Evolutionary conservation across 2,329 filamentous ascomycete species (phyloP).

Genomic region (Huntiella bhutanensis): DNA sequence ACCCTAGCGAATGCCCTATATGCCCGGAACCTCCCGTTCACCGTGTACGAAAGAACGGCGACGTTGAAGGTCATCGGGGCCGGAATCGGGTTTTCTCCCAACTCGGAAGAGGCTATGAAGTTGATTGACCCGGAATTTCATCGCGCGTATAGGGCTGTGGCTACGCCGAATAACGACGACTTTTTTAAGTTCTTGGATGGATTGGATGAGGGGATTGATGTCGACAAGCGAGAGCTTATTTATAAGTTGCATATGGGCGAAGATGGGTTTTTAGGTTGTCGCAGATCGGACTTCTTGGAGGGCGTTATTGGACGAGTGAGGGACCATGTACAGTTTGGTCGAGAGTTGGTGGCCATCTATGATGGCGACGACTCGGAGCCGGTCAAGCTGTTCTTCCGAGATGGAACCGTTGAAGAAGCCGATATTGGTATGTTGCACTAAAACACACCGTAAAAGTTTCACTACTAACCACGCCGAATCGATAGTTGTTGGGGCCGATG

Average conservation of each 20-base stretch:
- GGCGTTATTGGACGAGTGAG: background rate
- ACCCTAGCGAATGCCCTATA: constrained; percentile 23
- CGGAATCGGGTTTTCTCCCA: constrained; percentile 25
- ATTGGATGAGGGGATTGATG: constrained; percentile 11
- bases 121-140: background rate
- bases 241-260: constrained; percentile 22
- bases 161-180: constrained; percentile 18
- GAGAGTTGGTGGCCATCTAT: background rate
- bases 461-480: background rate
- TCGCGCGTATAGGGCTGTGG: background rate
- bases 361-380: background rate
- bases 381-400: background rate
- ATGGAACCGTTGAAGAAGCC: background rate
- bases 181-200: constrained; percentile 25
- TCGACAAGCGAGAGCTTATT: constrained; percentile 14
- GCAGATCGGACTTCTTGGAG: constrained; percentile 23
- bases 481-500: constrained; percentile 42
- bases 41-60: constrained; percentile 22
- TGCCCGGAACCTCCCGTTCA: constrained; percentile 20
- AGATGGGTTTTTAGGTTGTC: constrained; percentile 23
- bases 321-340: background rate
- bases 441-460: background rate
- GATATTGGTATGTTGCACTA: constrained; percentile 1
- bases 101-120: constrained; percentile 12
- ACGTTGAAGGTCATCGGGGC: constrained; percentile 22